Evolutionary conservation across 2,329 filamentous ascomycete genomes (phyloP).

Genomic region (Cercospora sp.): DNA sequence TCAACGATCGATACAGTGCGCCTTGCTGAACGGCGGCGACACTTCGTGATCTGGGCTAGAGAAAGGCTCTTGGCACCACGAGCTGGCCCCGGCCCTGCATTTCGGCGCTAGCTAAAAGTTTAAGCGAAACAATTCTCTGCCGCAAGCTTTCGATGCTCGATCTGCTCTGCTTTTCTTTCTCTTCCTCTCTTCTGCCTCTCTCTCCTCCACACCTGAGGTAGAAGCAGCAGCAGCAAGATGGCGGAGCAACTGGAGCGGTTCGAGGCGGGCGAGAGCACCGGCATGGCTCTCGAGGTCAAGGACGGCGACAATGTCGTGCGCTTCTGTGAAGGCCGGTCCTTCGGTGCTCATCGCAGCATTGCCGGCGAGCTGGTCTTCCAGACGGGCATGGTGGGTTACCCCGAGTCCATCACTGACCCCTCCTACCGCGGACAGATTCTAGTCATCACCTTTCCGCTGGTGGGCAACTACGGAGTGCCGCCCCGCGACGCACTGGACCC

Average conservation of each 20-base stretch:
- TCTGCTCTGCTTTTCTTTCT: not conserved
- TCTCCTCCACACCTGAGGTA: conserved; percentile 11
- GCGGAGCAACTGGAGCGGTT: conserved; percentile 29
- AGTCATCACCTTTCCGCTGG: conserved; percentile 91
- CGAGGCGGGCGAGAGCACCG: conserved; percentile 30
- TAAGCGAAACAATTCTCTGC: conserved; percentile 11
- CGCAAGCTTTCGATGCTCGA: conserved; percentile 3
- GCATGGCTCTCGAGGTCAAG: conserved; percentile 83
- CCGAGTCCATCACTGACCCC: conserved; percentile 86
- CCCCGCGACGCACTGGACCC: conserved; percentile 81
- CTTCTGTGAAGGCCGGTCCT: conserved; percentile 90
- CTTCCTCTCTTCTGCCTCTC: conserved; percentile 6
- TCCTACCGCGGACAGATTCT: conserved; percentile 92
- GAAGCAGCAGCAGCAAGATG: conserved; percentile 29
- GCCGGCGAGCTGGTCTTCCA: conserved; percentile 98
- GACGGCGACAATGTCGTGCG: conserved; percentile 66
- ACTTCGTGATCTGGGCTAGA: conserved; percentile 9
- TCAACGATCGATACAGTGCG: conserved; percentile 1
- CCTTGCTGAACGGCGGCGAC: conserved; percentile 2
- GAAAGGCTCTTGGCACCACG: conserved; percentile 1
- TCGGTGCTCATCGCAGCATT: conserved; percentile 90
- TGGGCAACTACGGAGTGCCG: conserved; percentile 97
- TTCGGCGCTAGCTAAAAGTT: conserved; percentile 3
- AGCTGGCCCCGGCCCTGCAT: not conserved
- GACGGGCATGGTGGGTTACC: conserved; percentile 98